Evolutionary conservation across 768 basidiomycete genomes (phyloP), one percentile per base, ranked within the genome.

Genomic region (Pulveroboletus ravenelii): DNA sequence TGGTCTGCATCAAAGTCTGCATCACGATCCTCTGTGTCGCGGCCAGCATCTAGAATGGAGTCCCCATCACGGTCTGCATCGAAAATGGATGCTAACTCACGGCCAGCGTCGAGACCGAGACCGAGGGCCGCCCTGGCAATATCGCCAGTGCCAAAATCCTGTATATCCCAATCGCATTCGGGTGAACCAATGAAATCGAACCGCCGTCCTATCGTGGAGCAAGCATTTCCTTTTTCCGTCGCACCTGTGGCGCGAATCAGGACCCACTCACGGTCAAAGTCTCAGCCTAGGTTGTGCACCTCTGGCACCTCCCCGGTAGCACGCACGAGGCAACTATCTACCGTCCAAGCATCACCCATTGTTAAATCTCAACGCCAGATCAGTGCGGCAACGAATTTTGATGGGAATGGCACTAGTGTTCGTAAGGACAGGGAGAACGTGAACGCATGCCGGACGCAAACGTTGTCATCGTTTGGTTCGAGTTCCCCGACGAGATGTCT

Each of bases 231-330:
- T 31, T 14, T 25, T 12, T 32, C 45, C 5, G 14, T 30, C 6
- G 51, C 56, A 2, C 20, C 36, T 10, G 38, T 12, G 2, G 41
- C 41, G 15, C 52, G 50, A 17, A 13, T 49, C 2, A 52, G 58
- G 18, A 51, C 44, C 4, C 57, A 68, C 12, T 56, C 63, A 25
- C 62, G 69, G 18, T 68, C 71, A 5, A 56, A 48, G 43, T 74
- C 72, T 3, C 72, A 74, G 47, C 70, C 72, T 3, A 72, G 64
- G 56, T 49, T 71, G 23, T 54, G 48, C 3, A 17, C 47, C n/a
- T 49, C 58, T 23, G 54, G 36, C 29, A 37, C 49, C 10, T 37
- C 52, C 10, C 41, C 51, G 15, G 48, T n/a, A 0, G 38, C 36
- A 32, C 57, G 42, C 35, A 55, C 56, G 10, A 59, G 67, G 55